These are phyloP conservation scores for Infundibulicybe gibba DNA, from an alignment of 768 basidiomycete species.

Conservation along the genomic window DNA sequence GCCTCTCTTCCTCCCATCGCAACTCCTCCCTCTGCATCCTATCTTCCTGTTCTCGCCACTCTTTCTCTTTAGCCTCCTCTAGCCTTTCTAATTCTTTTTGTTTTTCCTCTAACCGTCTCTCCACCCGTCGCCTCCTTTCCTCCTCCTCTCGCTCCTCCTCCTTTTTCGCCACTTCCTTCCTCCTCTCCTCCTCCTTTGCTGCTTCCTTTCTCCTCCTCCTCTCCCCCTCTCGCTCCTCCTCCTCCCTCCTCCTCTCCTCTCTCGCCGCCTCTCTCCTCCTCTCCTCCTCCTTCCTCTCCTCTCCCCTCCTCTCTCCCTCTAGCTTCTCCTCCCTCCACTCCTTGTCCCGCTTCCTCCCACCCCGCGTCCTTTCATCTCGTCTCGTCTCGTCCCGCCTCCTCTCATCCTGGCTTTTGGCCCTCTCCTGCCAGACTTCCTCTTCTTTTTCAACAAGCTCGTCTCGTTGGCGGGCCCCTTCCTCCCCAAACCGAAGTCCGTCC, in stretches of 20 bases:
- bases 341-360: constrained; percentile 13
- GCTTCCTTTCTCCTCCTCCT: constrained; percentile 1
- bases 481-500: constrained; percentile 1
- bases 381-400: constrained; percentile 8
- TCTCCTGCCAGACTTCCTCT: constrained; percentile 8
- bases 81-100: constrained; percentile 17
- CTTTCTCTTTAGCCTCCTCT: constrained; percentile 9
- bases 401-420: constrained; percentile 12
- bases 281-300: neutral
- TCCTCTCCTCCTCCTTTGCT: neutral
- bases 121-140: constrained; percentile 13
- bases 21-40: constrained; percentile 21
- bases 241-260: constrained; percentile 2
- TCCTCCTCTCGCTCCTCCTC: constrained; percentile 11
- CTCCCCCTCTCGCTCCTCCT: too few relatives aligned
- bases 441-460: too few relatives aligned
- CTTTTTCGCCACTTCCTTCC: too few relatives aligned
- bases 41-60: constrained; percentile 21
- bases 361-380: constrained; percentile 8
- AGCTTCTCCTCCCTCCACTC: constrained; percentile 15
- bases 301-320: constrained; percentile 1
- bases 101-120: constrained; percentile 6
- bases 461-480: too few relatives aligned
- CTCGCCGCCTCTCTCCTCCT: neutral
- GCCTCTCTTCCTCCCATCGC: constrained; percentile 11